Percentiles rank a stretch among this genome's conserved stretches.
These are phyloP conservation scores for Trichoderma endophyticum DNA, from an alignment of 2,329 filamentous ascomycete species.

Conservation along the genomic window DNA sequence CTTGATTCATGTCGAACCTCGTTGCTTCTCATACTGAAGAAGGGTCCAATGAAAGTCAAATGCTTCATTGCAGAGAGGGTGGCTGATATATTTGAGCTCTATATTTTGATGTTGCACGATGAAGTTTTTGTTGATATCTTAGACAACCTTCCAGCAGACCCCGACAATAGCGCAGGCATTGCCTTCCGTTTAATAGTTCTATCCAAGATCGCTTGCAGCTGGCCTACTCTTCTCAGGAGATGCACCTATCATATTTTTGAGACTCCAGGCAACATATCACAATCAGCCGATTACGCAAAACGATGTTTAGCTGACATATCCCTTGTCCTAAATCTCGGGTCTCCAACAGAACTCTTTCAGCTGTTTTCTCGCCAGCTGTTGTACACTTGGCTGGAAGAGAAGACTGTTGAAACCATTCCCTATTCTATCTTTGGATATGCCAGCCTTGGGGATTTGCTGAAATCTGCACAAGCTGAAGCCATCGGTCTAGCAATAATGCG, in stretches of 20 bases:
- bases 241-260: constrained; percentile 96
- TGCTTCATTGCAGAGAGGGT: constrained; percentile 69
- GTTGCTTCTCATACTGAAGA: constrained; percentile 68
- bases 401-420: constrained; percentile 69
- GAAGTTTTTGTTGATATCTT: constrained; percentile 81
- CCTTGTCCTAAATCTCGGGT: constrained; percentile 58
- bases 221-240: constrained; percentile 81
- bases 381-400: constrained; percentile 79
- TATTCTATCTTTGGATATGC: constrained; percentile 80
- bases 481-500: constrained; percentile 81
- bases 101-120: constrained; percentile 79
- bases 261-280: constrained; percentile 69
- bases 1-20: constrained; percentile 64
- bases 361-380: constrained; percentile 86
- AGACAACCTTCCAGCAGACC: constrained; percentile 70
- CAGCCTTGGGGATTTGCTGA: constrained; percentile 64
- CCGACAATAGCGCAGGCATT: constrained; percentile 74
- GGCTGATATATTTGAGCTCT: constrained; percentile 73
- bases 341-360: constrained; percentile 69
- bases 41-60: constrained; percentile 68
- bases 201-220: constrained; percentile 71
- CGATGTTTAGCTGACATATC: constrained; percentile 69
- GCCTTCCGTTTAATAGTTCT: constrained; percentile 77
- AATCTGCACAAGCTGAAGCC: constrained; percentile 71
- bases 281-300: constrained; percentile 66